These are phyloP conservation scores for Arabidopsis hybrid DNA, from an alignment of 441 rosid genomes.

Conservation along the genomic window DNA sequence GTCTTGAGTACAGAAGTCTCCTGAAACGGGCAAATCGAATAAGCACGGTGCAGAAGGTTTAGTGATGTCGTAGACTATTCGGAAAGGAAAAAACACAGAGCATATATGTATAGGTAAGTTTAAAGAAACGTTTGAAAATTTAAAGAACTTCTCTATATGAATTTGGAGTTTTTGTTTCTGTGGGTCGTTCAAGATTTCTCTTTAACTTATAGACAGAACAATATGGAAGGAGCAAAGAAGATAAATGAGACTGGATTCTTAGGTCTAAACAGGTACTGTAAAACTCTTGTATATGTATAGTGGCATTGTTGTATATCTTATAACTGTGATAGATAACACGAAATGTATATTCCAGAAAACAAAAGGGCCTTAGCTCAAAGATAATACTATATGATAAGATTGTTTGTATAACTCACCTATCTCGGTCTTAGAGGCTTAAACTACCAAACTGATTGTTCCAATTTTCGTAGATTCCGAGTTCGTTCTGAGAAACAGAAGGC, in stretches of 20 bases:
- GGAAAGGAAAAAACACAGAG: no score
- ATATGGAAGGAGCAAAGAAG: conserved; percentile 9
- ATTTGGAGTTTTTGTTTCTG: neutral
- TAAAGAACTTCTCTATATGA: no score
- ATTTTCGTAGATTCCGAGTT: conserved; percentile 74
- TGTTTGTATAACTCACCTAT: conserved; percentile 32
- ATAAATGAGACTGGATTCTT: conserved; percentile 24
- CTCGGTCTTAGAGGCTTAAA: conserved; percentile 58
- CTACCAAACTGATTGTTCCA: conserved; percentile 98
- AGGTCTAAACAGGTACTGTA: conserved; percentile 36
- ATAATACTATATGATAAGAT: conserved; percentile 22
- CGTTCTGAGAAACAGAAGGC: conserved; percentile 84
- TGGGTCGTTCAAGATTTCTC: conserved; percentile 17
- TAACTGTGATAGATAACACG: conserved; percentile 17
- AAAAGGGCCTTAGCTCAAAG: conserved; percentile 17
- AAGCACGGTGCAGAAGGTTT: conserved; percentile 48
- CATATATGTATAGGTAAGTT: no score
- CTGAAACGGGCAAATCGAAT: conserved; percentile 63
- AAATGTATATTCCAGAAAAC: conserved; percentile 28
- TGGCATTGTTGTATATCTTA: conserved; percentile 41
- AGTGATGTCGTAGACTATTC: no score
- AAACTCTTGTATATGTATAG: conserved; percentile 28
- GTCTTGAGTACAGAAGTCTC: conserved; percentile 70
- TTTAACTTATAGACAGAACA: conserved; percentile 10
- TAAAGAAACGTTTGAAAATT: no score